Base-by-base conservation (phyloP, 1,284 basidiomycete species). In the Lignosus rhinocerotis region DNA sequence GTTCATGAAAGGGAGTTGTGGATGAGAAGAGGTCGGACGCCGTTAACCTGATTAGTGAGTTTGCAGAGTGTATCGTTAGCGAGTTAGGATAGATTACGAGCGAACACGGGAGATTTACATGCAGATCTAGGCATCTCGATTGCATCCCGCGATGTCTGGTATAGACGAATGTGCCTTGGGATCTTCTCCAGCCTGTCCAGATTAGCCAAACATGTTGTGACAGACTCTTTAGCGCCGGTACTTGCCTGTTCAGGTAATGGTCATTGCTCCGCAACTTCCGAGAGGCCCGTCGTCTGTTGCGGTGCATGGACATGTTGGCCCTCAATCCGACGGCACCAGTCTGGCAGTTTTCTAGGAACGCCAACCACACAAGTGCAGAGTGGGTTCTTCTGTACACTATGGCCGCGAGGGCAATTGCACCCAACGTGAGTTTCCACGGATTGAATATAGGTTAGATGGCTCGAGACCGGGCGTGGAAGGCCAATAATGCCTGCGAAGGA, bases 91-190 rank as follows among this genome's bases (percentile, higher is more conserved):
- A 58, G 36, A 61, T 61, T 64, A 45, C 53, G 21, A 9, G 41
- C n/a, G 38, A 14, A 16, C 50, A 46, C 19, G 45, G 39, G 50
- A 56, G 62, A 64, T 61, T 64, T 57, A 51, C 62, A 51, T 45
- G 44, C 33, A 55, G 62, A 64, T 64, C 62, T 47, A 39, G 43
- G 38, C 56, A 59, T 61, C 59, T 63, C 47, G 62, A 61, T 56
- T 49, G 49, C 54, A 19, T 59, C 57, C 59, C 62, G 62, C 59
- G 62, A 58, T 39, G 47, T 48, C 46, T 56, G 32, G 42, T 38
- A 34, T 38, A 34, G 25, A 25, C 25, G 25, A 36, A 33, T 47
- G 58, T 62, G 61, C 58, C 61, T 53, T 56, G 60, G 47, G 54
- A 56, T 55, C 49, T 51, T 39, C 50, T 30, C 19, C 38, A 36